Percentiles rank a stretch among this genome's conserved stretches.
Conservation (phyloP, 78 protist genomes). For the Guillardia theta region DNA sequence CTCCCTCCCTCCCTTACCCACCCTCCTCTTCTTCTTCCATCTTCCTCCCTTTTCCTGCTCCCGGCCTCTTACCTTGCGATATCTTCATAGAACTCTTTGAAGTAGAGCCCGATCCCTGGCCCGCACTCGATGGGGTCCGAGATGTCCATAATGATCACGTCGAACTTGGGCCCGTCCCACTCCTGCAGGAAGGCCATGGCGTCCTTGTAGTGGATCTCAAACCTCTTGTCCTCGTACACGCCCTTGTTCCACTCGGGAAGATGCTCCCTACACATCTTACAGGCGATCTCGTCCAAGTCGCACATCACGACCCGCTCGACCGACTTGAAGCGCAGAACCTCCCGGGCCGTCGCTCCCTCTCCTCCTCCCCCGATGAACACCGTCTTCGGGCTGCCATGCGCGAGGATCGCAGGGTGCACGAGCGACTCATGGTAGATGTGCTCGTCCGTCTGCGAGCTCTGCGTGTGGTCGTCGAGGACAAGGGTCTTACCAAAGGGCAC, state of each 20-base stretch:
- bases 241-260: constrained; percentile 8
- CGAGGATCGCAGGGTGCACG: background rate
- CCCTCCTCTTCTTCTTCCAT: background rate
- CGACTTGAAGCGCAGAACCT: background rate
- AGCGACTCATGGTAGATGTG: constrained; percentile 10
- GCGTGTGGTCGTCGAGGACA: constrained; percentile 19
- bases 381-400: background rate
- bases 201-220: constrained; percentile 32
- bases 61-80: background rate
- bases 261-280: background rate
- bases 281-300: constrained; percentile 14
- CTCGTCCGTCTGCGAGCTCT: background rate
- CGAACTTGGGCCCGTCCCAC: background rate
- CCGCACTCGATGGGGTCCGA: constrained; percentile 29
- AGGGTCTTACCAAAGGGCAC: constrained; percentile 8
- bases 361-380: constrained; percentile 14
- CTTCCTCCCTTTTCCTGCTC: background rate
- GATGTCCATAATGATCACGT: constrained; percentile 22
- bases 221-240: background rate
- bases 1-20: background rate
- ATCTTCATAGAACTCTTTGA: background rate
- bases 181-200: background rate
- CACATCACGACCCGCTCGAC: background rate
- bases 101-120: constrained; percentile 2
- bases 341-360: constrained; percentile 36